A percentile compares a stretch with the other conserved stretches of the same genome.
Conservation (phyloP, 148 eudicot species). For the Silene uniflora region DNA sequence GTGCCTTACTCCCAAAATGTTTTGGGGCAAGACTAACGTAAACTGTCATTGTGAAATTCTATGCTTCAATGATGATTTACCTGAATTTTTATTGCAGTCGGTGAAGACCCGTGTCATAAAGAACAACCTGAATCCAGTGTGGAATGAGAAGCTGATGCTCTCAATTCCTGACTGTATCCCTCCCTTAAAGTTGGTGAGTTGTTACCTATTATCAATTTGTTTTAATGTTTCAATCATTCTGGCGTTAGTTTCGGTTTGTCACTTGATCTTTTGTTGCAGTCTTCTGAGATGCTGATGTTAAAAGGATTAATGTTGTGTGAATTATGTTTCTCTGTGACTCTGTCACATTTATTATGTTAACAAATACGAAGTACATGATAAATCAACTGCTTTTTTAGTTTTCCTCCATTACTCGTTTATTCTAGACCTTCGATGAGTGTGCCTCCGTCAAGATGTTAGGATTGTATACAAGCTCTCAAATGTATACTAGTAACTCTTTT, state of each 20-base stretch:
- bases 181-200: constrained; percentile 76
- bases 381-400: too few relatives aligned
- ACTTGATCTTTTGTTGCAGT: constrained; percentile 7
- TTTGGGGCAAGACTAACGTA: background rate
- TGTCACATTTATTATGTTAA: background rate
- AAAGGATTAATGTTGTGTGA: constrained; percentile 1
- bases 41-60: background rate
- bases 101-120: constrained; percentile 86
- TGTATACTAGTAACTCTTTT: too few relatives aligned
- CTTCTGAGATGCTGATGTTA: background rate
- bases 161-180: constrained; percentile 83
- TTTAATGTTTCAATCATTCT: background rate
- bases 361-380: too few relatives aligned
- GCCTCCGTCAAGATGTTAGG: too few relatives aligned
- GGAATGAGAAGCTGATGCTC: constrained; percentile 93
- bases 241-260: background rate
- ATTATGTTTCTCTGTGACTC: background rate
- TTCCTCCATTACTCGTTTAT: too few relatives aligned
- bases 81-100: constrained; percentile 53
- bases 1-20: background rate
- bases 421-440: too few relatives aligned
- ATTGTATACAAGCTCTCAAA: too few relatives aligned
- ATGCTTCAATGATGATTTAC: background rate
- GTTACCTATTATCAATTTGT: constrained; percentile 5
- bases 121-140: constrained; percentile 87